Evolutionary conservation across 192 early-diverging fungal genomes (phyloP), one percentile per base, ranked within the genome.

Genomic region (Coemansia asiatica): DNA sequence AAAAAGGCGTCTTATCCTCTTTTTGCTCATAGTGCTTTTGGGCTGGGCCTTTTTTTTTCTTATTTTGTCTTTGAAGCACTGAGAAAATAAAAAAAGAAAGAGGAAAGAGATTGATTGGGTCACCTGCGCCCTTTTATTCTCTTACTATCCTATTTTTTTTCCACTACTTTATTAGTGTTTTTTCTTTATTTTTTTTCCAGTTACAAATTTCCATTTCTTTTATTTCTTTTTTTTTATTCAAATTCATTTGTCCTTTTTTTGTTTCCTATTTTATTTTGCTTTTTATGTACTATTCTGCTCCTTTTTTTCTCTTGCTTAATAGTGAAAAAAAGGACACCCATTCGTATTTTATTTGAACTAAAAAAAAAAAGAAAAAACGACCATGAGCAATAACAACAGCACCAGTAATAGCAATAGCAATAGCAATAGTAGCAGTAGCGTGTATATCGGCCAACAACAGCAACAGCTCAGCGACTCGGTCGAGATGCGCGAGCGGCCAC

Each of bases 401-500:
- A 58, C 28, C 33, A 58, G 44, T 13, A 31, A 18, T 35, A 65
- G 35, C 36, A 44, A 22, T 54, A 57, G 56, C 23, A 58, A 53
- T 22, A 57, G 48, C 18, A 28, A n/a, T 1, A 68, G 50, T 58
- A 25, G 35, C 60, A 61, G 50, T 19, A 68, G 64, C 36, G 23
- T 25, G 5, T 50, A 44, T 31, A 50, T 18, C 26, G 18, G 40
- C 50, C 68, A 69, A 50, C 53, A 63, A 31, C 53, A 63, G 27
- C 19, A n/a, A n/a, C 31, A 3, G 40, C 18, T 5, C 35, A n/a
- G 27, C 36, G 33, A 54, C 12, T 35, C 61, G 3, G 40, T 27
- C n/a, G 76, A 79, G 63, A 64, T 73, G 63, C 71, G 76, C 28
- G 76, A 69, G 53, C 76, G 72, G 8, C 76, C 76, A 60, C 76